A percentile compares a stretch with the other conserved stretches of the same genome.
phyloP scores from a whole-genome alignment of 2,329 filamentous ascomycete genomes.

The Cercospora sp. region DNA sequence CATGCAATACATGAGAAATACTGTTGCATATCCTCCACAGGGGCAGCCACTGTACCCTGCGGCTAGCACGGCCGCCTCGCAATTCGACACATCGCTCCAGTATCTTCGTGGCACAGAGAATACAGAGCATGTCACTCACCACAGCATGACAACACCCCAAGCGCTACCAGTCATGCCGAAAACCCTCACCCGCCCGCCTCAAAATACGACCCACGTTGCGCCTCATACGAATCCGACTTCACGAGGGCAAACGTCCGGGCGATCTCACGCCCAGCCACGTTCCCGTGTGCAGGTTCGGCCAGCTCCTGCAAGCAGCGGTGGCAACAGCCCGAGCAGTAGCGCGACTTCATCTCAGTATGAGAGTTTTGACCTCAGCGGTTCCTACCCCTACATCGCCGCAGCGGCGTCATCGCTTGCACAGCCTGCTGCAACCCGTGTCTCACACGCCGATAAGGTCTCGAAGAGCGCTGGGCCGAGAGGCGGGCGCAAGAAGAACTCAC shows the following conservation, averaged over 20 bases:
- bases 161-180: not conserved
- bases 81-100: not conserved
- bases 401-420: slow-evolving; percentile 11
- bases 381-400: slow-evolving; percentile 12
- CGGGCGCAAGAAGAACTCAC: slow-evolving; percentile 41
- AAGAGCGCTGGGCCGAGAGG: slow-evolving; percentile 25
- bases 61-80: not conserved
- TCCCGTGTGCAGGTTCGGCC: slow-evolving; percentile 6
- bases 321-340: not conserved
- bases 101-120: not conserved
- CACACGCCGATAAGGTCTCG: slow-evolving; percentile 16
- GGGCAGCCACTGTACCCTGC: not conserved
- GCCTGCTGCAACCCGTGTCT: not conserved
- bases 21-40: not conserved
- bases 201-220: not conserved
- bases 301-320: slow-evolving; percentile 2
- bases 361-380: not conserved
- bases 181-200: not conserved
- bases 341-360: not conserved
- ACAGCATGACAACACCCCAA: not conserved
- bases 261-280: not conserved
- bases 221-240: not conserved
- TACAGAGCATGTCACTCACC: not conserved
- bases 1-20: not conserved
- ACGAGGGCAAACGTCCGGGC: not conserved